phyloP scores from a whole-genome alignment of 306 rosid genomes.

The Prunus kanzakura region DNA sequence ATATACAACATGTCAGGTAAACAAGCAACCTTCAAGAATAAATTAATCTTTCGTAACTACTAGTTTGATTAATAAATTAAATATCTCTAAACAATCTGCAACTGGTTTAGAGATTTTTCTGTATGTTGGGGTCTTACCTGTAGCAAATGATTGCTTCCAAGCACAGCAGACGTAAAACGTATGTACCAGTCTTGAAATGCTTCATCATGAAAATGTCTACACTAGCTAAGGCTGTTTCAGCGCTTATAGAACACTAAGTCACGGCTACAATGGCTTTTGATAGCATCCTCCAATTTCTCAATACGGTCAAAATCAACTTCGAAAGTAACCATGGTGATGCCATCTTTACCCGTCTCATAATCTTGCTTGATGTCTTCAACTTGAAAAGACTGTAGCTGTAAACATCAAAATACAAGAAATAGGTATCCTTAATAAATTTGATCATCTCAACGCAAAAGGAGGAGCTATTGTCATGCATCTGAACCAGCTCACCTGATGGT shows the following conservation, averaged over 20 bases:
- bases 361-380: slow-evolving; percentile 79
- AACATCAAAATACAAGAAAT: slow-evolving; percentile 16
- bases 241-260: slow-evolving; percentile 55
- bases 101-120: background rate
- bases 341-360: slow-evolving; percentile 84
- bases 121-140: background rate
- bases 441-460: slow-evolving; percentile 19
- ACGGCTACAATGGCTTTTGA: slow-evolving; percentile 75
- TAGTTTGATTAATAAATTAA: background rate
- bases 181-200: slow-evolving; percentile 6
- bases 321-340: slow-evolving; percentile 68
- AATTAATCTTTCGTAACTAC: slow-evolving; percentile 1
- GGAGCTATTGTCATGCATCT: slow-evolving; percentile 1
- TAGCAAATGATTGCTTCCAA: background rate
- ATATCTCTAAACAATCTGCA: background rate
- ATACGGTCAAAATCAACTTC: slow-evolving; percentile 77
- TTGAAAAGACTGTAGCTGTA: slow-evolving; percentile 68
- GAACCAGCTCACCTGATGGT: slow-evolving; percentile 69
- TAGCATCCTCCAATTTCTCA: slow-evolving; percentile 80
- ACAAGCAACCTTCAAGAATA: background rate
- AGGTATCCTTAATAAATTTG: background rate
- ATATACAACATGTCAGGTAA: slow-evolving; percentile 10
- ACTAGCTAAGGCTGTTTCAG: slow-evolving; percentile 33
- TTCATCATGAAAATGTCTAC: slow-evolving; percentile 12
- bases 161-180: background rate